Evolutionary conservation across 352 stramenopile species (phyloP), one percentile per base, ranked within the genome.

Genomic region (Phytophthora idaei): DNA sequence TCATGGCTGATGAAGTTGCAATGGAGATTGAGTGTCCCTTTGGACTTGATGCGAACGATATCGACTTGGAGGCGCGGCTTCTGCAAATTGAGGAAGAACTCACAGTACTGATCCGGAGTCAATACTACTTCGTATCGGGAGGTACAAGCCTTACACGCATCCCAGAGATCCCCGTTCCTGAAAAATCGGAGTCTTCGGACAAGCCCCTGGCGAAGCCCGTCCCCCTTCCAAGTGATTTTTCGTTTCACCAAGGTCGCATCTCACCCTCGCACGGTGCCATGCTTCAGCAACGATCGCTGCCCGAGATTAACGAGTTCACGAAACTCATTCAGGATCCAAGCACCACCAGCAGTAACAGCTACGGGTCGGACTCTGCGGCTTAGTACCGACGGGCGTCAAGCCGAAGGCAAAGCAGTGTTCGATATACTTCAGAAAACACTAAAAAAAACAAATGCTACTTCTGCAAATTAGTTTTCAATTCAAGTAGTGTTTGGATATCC

Each of bases 11-110:
- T 48, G 82, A 94, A 63, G 79, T 94, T 7, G 85, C 87, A 0
- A 90, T 90, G 78, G 84, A 94, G 60, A 94, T 94, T 52, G 87
- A 94, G 64, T 91, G 83, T 31, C 87, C 87, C 1, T 93, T 94
- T 57, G 87, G 87, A 1, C 53, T 91, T 11, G 87, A 94, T 27
- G 78, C 81, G 27, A 94, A 94, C 54, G 84, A 94, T 57, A 93
- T 94, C 21, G 87, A 94, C 54, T 63, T 94, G 10, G 87, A 94
- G 55, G 75, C 80, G 3, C 71, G 83, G 0, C 72, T 94, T 47
- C 47, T 91, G 10, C 80, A 92, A 64, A 94, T 94, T 59, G 86
- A 94, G 52, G 80, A 94, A 63, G 86, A 94, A 52, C 80, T 94
- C 44, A 91, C 83, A 1, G 83, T 94, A 57, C 63, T 94, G 10